Evolutionary conservation across 139 green algal species (phyloP), one percentile per base, ranked within the genome.

Genomic region (Pseudopediastrum boryanum): DNA sequence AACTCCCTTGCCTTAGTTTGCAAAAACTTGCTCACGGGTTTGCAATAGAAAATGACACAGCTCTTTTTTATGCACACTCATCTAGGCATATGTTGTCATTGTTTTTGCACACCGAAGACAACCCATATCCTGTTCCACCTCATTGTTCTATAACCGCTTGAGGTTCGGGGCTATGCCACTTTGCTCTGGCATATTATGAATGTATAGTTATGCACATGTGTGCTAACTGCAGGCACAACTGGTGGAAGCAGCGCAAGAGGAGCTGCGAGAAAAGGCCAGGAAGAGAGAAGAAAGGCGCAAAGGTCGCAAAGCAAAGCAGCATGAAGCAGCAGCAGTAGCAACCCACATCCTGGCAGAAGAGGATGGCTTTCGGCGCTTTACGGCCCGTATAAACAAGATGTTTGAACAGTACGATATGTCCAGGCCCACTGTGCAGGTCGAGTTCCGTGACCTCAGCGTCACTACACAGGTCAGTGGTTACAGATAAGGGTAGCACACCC

Each of bases 181-280:
- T n/a, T n/a, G n/a, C n/a, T n/a, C n/a, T n/a, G n/a, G n/a, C n/a
- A n/a, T n/a, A n/a, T n/a, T n/a, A n/a, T n/a, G n/a, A n/a, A n/a
- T n/a, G n/a, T n/a, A n/a, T n/a, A n/a, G n/a, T n/a, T n/a, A n/a
- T n/a, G n/a, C n/a, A n/a, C n/a, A n/a, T n/a, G n/a, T n/a, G n/a
- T n/a, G n/a, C n/a, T n/a, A n/a, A n/a, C n/a, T 66, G 58, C 67
- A 75, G 67, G 67, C 58, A 29, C 44, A 75, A 25, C 46, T 76
- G 19, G 33, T 76, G 13, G 12, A 48, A 39, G 68, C 68, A 25
- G 68, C 46, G 19, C 68, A 76, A 50, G 33, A 76, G 68, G 68
- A 76, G 13, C 43, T 54, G 16, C 39, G 36, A 31, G 67, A n/a
- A n/a, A n/a, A 75, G 42, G 13, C 29, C 16, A 6, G 27, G 35